phyloP scores from a whole-genome alignment of 257 asterid genomes.

The Salvia splendens region DNA sequence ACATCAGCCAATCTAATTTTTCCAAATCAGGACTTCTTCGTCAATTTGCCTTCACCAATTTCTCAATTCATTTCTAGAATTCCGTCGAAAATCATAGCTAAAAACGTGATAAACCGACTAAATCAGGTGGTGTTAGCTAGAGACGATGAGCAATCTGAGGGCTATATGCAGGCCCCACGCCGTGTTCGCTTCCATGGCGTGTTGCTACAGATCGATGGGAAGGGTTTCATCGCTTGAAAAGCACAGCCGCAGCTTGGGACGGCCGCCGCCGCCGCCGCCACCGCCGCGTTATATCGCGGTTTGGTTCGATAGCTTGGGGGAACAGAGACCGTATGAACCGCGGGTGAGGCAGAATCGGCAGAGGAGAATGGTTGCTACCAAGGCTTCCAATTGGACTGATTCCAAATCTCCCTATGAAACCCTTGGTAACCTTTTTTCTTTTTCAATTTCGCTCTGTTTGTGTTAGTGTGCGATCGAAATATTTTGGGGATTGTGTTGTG shows the following conservation, averaged over 20 bases:
- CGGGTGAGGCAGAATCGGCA: conserved; percentile 64
- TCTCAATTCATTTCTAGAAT: not conserved
- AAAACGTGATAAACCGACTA: not conserved
- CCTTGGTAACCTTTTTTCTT: conserved; percentile 46
- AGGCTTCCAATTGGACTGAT: conserved; percentile 79
- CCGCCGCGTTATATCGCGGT: conserved; percentile 42
- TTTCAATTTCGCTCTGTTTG: not conserved
- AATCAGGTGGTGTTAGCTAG: conserved; percentile 15
- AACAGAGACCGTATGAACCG: conserved; percentile 33
- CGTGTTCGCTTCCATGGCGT: conserved; percentile 59
- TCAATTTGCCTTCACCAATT: conserved; percentile 39
- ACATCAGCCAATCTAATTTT: conserved; percentile 20
- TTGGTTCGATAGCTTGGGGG: conserved; percentile 46
- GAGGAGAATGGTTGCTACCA: conserved; percentile 71
- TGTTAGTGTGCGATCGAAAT: not conserved
- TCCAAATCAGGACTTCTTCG: conserved; percentile 35
- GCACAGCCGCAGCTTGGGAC: conserved; percentile 33
- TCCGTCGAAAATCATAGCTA: not conserved
- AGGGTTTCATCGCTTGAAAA: conserved; percentile 49
- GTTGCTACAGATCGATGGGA: conserved; percentile 61
- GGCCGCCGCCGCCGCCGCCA: conserved; percentile 25
- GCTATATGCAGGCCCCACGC: conserved; percentile 67
- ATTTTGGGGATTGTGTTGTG: not conserved
- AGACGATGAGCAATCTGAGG: conserved; percentile 71
- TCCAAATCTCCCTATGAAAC: conserved; percentile 86